Evolutionary conservation across 768 basidiomycete species (phyloP).

Genomic region (Russula sp.): DNA sequence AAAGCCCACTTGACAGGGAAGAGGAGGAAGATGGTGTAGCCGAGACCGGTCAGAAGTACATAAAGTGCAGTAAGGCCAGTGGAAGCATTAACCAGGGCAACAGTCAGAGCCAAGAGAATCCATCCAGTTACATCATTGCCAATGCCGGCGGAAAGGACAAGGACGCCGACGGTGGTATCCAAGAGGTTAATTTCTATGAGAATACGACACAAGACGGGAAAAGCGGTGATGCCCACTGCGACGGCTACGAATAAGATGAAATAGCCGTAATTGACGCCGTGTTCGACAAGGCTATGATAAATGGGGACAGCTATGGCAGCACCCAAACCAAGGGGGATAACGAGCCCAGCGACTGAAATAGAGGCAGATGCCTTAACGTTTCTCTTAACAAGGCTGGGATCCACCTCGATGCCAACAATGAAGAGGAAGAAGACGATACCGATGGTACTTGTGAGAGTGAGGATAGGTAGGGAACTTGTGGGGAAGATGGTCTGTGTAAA

Average conservation of each 20-base stretch:
- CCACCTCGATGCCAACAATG: slow-evolving; percentile 80
- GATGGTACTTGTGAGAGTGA: slow-evolving; percentile 68
- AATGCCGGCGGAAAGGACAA: slow-evolving; percentile 77
- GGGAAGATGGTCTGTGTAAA: slow-evolving; percentile 45
- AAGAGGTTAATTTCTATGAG: slow-evolving; percentile 76
- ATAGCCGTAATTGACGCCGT: slow-evolving; percentile 59
- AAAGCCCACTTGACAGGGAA: slow-evolving; percentile 59
- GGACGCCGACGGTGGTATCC: slow-evolving; percentile 77
- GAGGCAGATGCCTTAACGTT: slow-evolving; percentile 51
- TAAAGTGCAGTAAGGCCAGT: slow-evolving; percentile 70
- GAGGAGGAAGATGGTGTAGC: slow-evolving; percentile 58
- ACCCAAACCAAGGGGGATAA: slow-evolving; percentile 76
- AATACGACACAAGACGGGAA: slow-evolving; percentile 80
- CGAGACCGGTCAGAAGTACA: slow-evolving; percentile 62
- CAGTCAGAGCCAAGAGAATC: slow-evolving; percentile 75
- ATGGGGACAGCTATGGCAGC: slow-evolving; percentile 67
- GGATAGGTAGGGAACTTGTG: slow-evolving; percentile 39
- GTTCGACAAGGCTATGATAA: slow-evolving; percentile 59
- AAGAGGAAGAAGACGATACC: slow-evolving; percentile 76
- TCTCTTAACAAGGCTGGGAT: slow-evolving; percentile 56
- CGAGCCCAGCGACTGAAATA: slow-evolving; percentile 61
- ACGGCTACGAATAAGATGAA: slow-evolving; percentile 84
- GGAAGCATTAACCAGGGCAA: slow-evolving; percentile 76
- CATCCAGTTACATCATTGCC: slow-evolving; percentile 61
- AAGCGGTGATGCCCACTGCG: slow-evolving; percentile 74